These are phyloP conservation scores for Pyrrhoderma noxium DNA, from an alignment of 1,284 basidiomycete species.

Conservation along the genomic window DNA sequence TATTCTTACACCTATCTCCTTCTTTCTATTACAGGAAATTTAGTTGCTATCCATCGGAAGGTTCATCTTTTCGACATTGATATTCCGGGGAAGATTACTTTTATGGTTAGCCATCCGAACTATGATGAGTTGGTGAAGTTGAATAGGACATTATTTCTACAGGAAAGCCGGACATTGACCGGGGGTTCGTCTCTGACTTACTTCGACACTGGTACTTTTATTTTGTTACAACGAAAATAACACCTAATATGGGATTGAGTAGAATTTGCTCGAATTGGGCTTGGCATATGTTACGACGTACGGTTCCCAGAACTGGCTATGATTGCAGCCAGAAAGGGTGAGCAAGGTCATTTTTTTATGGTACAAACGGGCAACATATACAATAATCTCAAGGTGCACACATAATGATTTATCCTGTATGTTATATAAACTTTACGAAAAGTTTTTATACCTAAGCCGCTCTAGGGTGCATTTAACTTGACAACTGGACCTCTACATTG, in stretches of 20 bases:
- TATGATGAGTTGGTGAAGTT: background rate
- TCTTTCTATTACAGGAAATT: slow-evolving; percentile 32
- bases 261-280: slow-evolving; percentile 86
- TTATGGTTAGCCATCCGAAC: slow-evolving; percentile 58
- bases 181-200: slow-evolving; percentile 72
- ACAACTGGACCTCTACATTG: slow-evolving; percentile 97
- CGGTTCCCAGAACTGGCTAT: slow-evolving; percentile 95
- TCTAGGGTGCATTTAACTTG: slow-evolving; percentile 78
- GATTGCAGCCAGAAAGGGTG: slow-evolving; percentile 84
- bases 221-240: background rate
- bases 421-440: no score
- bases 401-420: background rate
- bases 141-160: background rate
- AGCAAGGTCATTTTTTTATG: slow-evolving; percentile 16
- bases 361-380: background rate
- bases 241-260: background rate
- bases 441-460: no score
- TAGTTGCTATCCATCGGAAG: slow-evolving; percentile 88
- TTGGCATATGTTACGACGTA: slow-evolving; percentile 89
- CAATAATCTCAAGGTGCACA: background rate
- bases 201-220: slow-evolving; percentile 76
- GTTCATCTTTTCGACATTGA: slow-evolving; percentile 98
- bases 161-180: slow-evolving; percentile 93
- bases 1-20: background rate
- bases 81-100: slow-evolving; percentile 92